A percentile compares a stretch with the other conserved stretches of the same genome.
These are phyloP conservation scores for Xylaria castorea DNA, from an alignment of 495 filamentous ascomycete genomes.

Conservation along the genomic window DNA sequence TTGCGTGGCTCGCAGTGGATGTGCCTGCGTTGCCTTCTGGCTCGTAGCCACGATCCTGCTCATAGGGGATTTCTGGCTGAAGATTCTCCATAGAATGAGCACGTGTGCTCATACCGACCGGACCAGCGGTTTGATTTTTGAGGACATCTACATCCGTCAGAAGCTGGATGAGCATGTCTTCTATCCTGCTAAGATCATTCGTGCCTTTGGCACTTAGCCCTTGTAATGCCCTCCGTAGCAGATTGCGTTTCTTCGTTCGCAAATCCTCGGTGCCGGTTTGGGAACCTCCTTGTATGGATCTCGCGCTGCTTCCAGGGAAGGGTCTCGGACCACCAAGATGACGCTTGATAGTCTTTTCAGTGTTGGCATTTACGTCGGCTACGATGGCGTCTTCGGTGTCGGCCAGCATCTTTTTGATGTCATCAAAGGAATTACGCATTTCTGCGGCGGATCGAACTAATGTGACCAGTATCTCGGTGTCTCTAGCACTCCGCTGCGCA, in stretches of 20 bases:
- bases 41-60: slow-evolving; percentile 74
- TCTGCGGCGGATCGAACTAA: slow-evolving; percentile 93
- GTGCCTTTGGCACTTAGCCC: slow-evolving; percentile 84
- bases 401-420: slow-evolving; percentile 90
- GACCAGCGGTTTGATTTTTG: slow-evolving; percentile 64
- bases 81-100: slow-evolving; percentile 62
- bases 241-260: slow-evolving; percentile 80
- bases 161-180: slow-evolving; percentile 92
- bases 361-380: slow-evolving; percentile 81
- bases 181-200: slow-evolving; percentile 88
- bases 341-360: slow-evolving; percentile 81
- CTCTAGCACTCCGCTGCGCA: slow-evolving; percentile 93
- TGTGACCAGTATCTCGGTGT: slow-evolving; percentile 96
- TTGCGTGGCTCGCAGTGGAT: slow-evolving; percentile 69
- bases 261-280: slow-evolving; percentile 76
- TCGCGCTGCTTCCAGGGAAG: slow-evolving; percentile 67
- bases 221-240: slow-evolving; percentile 90
- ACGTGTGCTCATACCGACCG: slow-evolving; percentile 45
- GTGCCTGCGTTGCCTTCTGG: slow-evolving; percentile 83
- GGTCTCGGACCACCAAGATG: slow-evolving; percentile 88
- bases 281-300: slow-evolving; percentile 61
- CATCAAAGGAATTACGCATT: slow-evolving; percentile 96
- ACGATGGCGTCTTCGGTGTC: slow-evolving; percentile 86
- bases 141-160: slow-evolving; percentile 90
- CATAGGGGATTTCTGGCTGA: slow-evolving; percentile 61